A percentile compares a stretch with the other conserved stretches of the same genome.
Evolutionary conservation across 768 basidiomycete genomes (phyloP).

Genomic region (Pleurotus citrinopileatus): DNA sequence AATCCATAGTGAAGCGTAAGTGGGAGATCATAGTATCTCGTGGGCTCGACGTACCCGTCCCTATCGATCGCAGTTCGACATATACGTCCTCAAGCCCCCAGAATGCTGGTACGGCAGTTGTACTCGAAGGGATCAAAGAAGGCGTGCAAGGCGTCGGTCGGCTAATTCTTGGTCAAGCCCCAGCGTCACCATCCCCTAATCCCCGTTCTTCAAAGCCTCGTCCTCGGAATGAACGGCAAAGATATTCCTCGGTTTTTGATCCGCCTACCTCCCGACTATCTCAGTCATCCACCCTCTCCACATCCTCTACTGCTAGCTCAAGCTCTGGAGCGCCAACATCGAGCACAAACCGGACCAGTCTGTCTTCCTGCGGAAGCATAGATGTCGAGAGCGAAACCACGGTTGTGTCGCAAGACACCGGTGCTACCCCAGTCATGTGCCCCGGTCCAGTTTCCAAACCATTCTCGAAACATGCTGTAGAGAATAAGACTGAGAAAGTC

Average conservation of each 20-base stretch:
- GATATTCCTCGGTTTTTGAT: slow-evolving; percentile 8
- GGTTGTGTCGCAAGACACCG: slow-evolving; percentile 47
- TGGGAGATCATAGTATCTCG: slow-evolving; percentile 80
- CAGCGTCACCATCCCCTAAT: slow-evolving; percentile 17
- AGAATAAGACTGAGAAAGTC: slow-evolving; percentile 11
- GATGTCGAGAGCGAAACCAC: slow-evolving; percentile 27
- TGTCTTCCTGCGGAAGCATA: slow-evolving; percentile 16
- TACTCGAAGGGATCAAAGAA: slow-evolving; percentile 62
- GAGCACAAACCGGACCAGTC: slow-evolving; percentile 12
- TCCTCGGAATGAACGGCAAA: background rate
- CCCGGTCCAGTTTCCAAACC: slow-evolving; percentile 43
- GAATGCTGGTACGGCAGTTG: slow-evolving; percentile 21
- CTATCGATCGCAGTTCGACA: slow-evolving; percentile 14
- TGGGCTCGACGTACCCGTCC: slow-evolving; percentile 40
- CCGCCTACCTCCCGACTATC: slow-evolving; percentile 19
- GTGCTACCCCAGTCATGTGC: slow-evolving; percentile 45
- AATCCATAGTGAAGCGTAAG: slow-evolving; percentile 63
- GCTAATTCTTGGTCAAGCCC: slow-evolving; percentile 34
- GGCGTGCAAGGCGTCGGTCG: slow-evolving; percentile 60
- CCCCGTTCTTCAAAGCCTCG: slow-evolving; percentile 14
- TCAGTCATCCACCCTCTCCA: slow-evolving; percentile 2
- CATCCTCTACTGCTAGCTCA: slow-evolving; percentile 12
- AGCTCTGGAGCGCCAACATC: slow-evolving; percentile 17
- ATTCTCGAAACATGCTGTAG: slow-evolving; percentile 23
- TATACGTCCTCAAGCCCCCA: slow-evolving; percentile 17